Evolutionary conservation across 495 filamentous ascomycete species (phyloP).

Genomic region (Physcia stellaris): DNA sequence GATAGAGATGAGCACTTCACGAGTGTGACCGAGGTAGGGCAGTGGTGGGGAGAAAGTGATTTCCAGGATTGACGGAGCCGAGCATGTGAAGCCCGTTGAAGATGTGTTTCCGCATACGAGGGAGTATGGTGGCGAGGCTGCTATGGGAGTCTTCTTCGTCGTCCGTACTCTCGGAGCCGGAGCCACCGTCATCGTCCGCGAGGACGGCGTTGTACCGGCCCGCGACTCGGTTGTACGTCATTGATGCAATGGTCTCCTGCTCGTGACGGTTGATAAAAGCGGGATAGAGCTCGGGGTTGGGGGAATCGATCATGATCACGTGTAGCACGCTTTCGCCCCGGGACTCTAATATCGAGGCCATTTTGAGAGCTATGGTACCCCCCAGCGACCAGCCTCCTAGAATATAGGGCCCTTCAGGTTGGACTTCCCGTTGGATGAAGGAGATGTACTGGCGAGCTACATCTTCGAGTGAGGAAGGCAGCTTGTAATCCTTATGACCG

Average conservation of each 20-base stretch:
- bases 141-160: constrained; percentile 9
- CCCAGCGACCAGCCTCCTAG: constrained; percentile 17
- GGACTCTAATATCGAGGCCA: constrained; percentile 10
- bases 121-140: constrained; percentile 9
- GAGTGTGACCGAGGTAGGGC: constrained; percentile 7
- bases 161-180: constrained; percentile 4
- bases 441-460: constrained; percentile 12
- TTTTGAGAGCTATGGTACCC: constrained; percentile 14
- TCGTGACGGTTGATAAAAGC: constrained; percentile 9
- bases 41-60: constrained; percentile 2
- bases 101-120: constrained; percentile 16
- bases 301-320: constrained; percentile 15
- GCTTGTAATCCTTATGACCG: constrained; percentile 6
- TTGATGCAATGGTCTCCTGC: constrained; percentile 10
- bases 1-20: constrained; percentile 9
- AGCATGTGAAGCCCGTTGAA: constrained; percentile 13
- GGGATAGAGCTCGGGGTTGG: constrained; percentile 14
- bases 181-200: neutral
- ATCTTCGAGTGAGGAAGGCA: constrained; percentile 11
- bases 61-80: neutral
- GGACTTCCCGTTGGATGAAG: constrained; percentile 10
- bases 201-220: constrained; percentile 4
- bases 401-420: constrained; percentile 12
- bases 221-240: constrained; percentile 15
- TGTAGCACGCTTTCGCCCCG: constrained; percentile 11